Evolutionary conservation across 2,329 filamentous ascomycete genomes (phyloP).

Genomic region (Alternaria alternata): DNA sequence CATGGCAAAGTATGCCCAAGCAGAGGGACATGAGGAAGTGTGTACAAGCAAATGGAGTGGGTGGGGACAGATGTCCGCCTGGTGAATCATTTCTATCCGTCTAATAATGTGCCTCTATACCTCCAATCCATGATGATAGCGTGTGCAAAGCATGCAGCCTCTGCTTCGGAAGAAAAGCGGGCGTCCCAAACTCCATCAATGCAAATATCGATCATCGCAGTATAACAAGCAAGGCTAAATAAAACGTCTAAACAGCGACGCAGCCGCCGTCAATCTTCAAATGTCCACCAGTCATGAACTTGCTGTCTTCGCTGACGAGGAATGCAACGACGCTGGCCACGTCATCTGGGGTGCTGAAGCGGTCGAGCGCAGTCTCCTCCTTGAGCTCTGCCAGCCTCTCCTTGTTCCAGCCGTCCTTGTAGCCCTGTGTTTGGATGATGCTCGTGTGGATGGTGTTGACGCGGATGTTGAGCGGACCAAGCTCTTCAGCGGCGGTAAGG

Average conservation of each 20-base stretch:
- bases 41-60: not conserved
- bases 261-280: slow-evolving; percentile 48
- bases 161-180: slow-evolving; percentile 7
- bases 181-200: slow-evolving; percentile 33
- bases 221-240: not conserved
- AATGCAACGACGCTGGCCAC: slow-evolving; percentile 51
- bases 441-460: slow-evolving; percentile 54
- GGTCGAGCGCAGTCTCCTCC: slow-evolving; percentile 45
- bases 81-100: slow-evolving; percentile 4
- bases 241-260: slow-evolving; percentile 32
- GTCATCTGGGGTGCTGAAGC: slow-evolving; percentile 50
- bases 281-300: slow-evolving; percentile 50
- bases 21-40: not conserved
- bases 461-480: slow-evolving; percentile 50
- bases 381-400: slow-evolving; percentile 47
- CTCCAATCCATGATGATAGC: not conserved
- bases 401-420: slow-evolving; percentile 45
- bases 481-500: slow-evolving; percentile 49
- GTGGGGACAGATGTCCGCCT: not conserved
- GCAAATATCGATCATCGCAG: slow-evolving; percentile 18
- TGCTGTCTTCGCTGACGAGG: slow-evolving; percentile 51
- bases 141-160: slow-evolving; percentile 2
- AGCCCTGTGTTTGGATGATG: slow-evolving; percentile 50
- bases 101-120: slow-evolving; percentile 4
- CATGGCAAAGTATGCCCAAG: not conserved